Percentiles rank a stretch among this genome's conserved stretches.
phyloP scores from a whole-genome alignment of 208 protist species.

The Leptomonas seymouri region DNA sequence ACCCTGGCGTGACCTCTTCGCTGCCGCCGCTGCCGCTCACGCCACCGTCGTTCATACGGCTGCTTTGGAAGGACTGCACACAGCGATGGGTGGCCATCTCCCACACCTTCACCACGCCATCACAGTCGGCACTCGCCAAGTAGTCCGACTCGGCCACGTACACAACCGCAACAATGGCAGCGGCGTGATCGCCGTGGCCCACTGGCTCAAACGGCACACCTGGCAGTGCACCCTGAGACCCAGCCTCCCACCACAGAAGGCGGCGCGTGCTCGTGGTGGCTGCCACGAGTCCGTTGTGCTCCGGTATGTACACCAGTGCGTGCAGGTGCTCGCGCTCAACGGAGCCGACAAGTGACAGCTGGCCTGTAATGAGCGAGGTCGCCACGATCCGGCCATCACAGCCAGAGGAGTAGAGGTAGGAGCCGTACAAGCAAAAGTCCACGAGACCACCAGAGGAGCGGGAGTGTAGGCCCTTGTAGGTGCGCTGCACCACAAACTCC shows the following conservation, averaged over 20 bases:
- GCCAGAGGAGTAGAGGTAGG: slow-evolving; percentile 55
- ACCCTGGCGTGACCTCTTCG: slow-evolving; percentile 2
- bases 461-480: slow-evolving; percentile 45
- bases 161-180: slow-evolving; percentile 54
- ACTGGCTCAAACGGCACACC: slow-evolving; percentile 39
- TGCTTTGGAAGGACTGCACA: slow-evolving; percentile 62
- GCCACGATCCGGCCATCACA: slow-evolving; percentile 63
- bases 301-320: slow-evolving; percentile 24
- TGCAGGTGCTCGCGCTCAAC: slow-evolving; percentile 25
- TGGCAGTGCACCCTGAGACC: slow-evolving; percentile 36
- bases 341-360: slow-evolving; percentile 20
- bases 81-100: slow-evolving; percentile 75
- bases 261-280: slow-evolving; percentile 33
- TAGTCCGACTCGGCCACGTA: slow-evolving; percentile 61
- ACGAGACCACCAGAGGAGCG: slow-evolving; percentile 54
- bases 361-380: slow-evolving; percentile 47
- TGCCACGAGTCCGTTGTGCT: slow-evolving; percentile 29
- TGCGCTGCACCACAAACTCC: slow-evolving; percentile 36
- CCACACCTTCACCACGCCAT: slow-evolving; percentile 83
- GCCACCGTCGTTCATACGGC: slow-evolving; percentile 1
- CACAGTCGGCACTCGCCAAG: slow-evolving; percentile 69
- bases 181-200: slow-evolving; percentile 37
- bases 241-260: slow-evolving; percentile 64
- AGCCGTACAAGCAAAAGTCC: slow-evolving; percentile 64
- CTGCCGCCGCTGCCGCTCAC: not conserved